Conservation (phyloP, 2,329 filamentous ascomycete genomes). For the Scopulariopsis brevicaulis region DNA sequence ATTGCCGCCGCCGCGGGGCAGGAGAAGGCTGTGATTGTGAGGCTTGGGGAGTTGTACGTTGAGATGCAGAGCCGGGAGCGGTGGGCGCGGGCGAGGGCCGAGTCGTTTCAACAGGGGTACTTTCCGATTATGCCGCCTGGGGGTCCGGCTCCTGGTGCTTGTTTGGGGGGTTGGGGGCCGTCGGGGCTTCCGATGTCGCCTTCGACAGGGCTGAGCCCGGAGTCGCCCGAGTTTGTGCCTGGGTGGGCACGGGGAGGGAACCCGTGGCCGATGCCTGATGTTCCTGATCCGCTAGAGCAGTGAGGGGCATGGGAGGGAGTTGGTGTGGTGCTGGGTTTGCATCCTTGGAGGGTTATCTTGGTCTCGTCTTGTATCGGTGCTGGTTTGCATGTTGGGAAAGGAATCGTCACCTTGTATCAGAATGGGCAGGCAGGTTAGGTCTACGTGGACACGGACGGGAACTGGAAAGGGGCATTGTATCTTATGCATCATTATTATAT, state of each 20-base stretch:
- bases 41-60: conserved; percentile 36
- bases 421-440: background rate
- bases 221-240: conserved; percentile 20
- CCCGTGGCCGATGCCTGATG: background rate
- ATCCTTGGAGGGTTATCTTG: background rate
- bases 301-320: background rate
- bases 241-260: background rate
- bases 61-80: conserved; percentile 34
- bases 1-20: conserved; percentile 33
- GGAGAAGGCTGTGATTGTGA: conserved; percentile 29
- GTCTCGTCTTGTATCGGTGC: background rate
- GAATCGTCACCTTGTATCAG: background rate
- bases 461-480: background rate
- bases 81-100: conserved; percentile 12
- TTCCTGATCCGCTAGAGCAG: background rate
- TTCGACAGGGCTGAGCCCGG: conserved; percentile 14
- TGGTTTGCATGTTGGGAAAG: background rate
- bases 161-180: too few relatives aligned
- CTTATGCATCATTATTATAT: background rate
- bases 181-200: background rate
- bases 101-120: conserved; percentile 5
- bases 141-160: too few relatives aligned
- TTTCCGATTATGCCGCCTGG: background rate
- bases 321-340: background rate
- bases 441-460: background rate